A percentile compares a stretch with the other conserved stretches of the same genome.
phyloP scores from a whole-genome alignment of 352 stramenopile genomes.

The Pythium chondricola region DNA sequence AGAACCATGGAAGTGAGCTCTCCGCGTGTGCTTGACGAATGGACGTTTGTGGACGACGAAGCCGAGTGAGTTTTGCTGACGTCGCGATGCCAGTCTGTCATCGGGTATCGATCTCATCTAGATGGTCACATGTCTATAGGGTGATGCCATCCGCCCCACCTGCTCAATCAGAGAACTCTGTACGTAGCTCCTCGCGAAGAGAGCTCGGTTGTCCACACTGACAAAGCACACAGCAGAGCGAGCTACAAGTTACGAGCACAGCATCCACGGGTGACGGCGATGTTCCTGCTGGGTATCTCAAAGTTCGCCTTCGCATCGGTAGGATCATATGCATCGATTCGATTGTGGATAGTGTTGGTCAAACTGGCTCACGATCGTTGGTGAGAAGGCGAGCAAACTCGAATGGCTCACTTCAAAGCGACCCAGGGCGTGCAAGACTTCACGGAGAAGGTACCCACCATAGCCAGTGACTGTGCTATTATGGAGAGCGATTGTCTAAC shows the following conservation, averaged over 20 bases:
- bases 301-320: constrained; percentile 53
- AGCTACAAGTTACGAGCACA: neutral
- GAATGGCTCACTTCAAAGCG: constrained; percentile 51
- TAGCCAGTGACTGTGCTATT: too few relatives aligned
- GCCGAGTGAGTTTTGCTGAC: constrained; percentile 39
- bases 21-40: constrained; percentile 41
- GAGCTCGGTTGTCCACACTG: too few relatives aligned
- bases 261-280: neutral
- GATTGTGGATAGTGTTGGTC: neutral
- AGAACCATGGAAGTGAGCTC: constrained; percentile 9
- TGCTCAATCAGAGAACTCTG: too few relatives aligned
- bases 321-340: constrained; percentile 1
- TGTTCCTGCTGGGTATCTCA: constrained; percentile 40
- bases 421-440: constrained; percentile 66
- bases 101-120: too few relatives aligned
- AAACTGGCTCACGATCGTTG: neutral
- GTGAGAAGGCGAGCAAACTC: constrained; percentile 37
- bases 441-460: constrained; percentile 37
- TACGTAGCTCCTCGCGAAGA: too few relatives aligned
- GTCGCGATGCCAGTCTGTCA: neutral
- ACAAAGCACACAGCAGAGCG: too few relatives aligned
- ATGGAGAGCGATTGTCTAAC: too few relatives aligned
- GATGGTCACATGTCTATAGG: too few relatives aligned
- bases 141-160: constrained; percentile 33
- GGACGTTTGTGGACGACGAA: constrained; percentile 62